Evolutionary conservation across 495 filamentous ascomycete species (phyloP), one percentile per base, ranked within the genome.

Genomic region (Mycothermus thermophilus): DNA sequence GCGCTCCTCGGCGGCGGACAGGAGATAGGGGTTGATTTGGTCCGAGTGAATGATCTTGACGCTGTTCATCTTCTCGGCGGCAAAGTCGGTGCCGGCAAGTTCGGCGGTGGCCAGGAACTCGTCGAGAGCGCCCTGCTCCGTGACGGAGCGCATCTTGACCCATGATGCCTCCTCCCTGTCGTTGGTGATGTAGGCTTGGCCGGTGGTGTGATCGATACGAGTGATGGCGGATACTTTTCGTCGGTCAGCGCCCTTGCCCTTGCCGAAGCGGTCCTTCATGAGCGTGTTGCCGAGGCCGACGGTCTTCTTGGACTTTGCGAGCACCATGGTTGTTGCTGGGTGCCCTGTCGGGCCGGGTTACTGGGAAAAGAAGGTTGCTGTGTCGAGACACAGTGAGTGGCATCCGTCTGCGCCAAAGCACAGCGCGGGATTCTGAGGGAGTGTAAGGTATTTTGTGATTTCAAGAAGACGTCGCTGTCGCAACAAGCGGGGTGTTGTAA

Each of bases 61-160:
- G 54, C 88, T 94, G 58, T 84, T 93, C 72, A 92, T 81, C 67
- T 95, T 94, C 69, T 99, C 90, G 23, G 92, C 92, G 5, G 90
- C 93, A 56, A 99, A 99, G 53, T 99, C 92, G 38, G 92, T 99
- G 30, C 85, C 87, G 13, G 92, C 92, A 44, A 99, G 67, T 60
- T 96, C 86, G 43, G 88, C 88, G 18, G 88, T 95, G 10, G 68
- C 67, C 40, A 69, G 44, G 50, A 71, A 68, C 50, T 75, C 73
- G 60, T 97, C 90, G 33, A 97, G 74, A 24, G 88, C 85, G 37
- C 76, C 88, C 62, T 99, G 92, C 66, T 96, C 88, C 16, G 92
- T 99, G 45, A 96, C 80, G 62, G 81, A 88, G 59, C 87, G 83
- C 88, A 97, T 95, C 67, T 95, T 96, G 48, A 86, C 75, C 80